Evolutionary conservation across 257 asterid species (phyloP).

Genomic region (Buddleja alternifolia): DNA sequence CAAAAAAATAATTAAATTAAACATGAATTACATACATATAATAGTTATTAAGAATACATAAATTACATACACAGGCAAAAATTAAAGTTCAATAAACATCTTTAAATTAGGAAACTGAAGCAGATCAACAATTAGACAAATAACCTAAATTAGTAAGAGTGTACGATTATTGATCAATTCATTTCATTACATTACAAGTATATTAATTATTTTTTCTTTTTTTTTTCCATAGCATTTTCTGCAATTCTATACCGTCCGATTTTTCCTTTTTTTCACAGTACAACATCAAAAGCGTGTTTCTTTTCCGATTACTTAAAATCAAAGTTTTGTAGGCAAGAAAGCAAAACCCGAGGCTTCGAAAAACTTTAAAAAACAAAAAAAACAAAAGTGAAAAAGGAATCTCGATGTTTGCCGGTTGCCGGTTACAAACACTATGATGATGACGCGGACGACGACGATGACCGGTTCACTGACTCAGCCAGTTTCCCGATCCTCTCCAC

Average conservation of each 20-base stretch:
- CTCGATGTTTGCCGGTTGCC: conserved; percentile 54
- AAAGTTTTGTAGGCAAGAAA: conserved; percentile 38
- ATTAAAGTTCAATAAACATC: not conserved
- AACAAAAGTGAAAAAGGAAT: conserved; percentile 36
- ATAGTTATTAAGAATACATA: too few species aligned
- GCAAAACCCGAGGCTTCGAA: conserved; percentile 56
- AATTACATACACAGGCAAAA: too few species aligned
- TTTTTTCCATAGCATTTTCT: not conserved
- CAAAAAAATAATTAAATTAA: too few species aligned
- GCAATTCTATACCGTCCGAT: conserved; percentile 22
- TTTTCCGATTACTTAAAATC: conserved; percentile 39
- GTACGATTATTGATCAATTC: not conserved
- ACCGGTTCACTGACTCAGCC: conserved; percentile 82
- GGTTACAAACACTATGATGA: conserved; percentile 29
- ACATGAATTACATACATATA: too few species aligned
- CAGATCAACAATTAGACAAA: conserved; percentile 3
- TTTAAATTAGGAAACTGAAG: too few species aligned
- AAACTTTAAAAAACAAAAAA: conserved; percentile 31
- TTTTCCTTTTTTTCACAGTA: not conserved
- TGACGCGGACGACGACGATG: conserved; percentile 44
- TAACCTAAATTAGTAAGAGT: conserved; percentile 10
- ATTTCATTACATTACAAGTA: conserved; percentile 24
- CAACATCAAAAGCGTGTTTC: conserved; percentile 25
- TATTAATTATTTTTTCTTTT: conserved; percentile 4
- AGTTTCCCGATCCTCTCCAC: conserved; percentile 74